These are phyloP conservation scores for Penicillium chermesinum DNA, from an alignment of 495 filamentous ascomycete genomes.

Conservation along the genomic window DNA sequence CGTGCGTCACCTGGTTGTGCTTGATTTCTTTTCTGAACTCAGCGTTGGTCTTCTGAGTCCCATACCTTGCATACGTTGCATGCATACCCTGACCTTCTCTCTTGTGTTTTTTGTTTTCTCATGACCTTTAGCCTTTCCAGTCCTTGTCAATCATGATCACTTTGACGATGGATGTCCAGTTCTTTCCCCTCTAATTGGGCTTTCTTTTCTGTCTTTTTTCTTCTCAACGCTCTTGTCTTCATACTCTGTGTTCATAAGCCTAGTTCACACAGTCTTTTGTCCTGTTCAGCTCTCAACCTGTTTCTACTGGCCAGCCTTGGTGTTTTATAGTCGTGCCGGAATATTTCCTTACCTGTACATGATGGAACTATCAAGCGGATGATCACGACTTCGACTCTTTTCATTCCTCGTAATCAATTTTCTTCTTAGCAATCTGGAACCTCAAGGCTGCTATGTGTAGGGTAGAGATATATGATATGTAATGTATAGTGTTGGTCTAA, in stretches of 20 bases:
- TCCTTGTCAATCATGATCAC: constrained; percentile 37
- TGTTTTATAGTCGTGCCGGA: constrained; percentile 3
- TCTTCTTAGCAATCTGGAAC: not conserved
- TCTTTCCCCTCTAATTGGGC: constrained; percentile 20
- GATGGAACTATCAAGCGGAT: constrained; percentile 20
- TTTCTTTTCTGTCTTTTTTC: constrained; percentile 7
- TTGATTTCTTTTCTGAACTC: constrained; percentile 14
- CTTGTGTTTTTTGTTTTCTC: constrained; percentile 18
- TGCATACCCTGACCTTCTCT: constrained; percentile 23
- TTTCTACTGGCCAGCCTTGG: constrained; percentile 8
- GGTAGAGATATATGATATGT: too few relatives aligned
- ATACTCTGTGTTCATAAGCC: constrained; percentile 12
- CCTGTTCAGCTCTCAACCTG: constrained; percentile 11
- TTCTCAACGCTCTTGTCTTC: constrained; percentile 10
- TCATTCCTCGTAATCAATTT: not conserved
- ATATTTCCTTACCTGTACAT: constrained; percentile 26
- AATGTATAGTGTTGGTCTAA: too few relatives aligned
- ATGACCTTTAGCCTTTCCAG: constrained; percentile 17
- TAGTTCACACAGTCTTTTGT: constrained; percentile 25
- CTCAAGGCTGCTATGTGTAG: too few relatives aligned
- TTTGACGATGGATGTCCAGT: constrained; percentile 30
- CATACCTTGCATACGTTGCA: constrained; percentile 27
- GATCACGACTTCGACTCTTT: not conserved
- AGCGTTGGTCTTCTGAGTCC: constrained; percentile 13
- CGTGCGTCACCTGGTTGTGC: constrained; percentile 2